Evolutionary conservation across 768 basidiomycete species (phyloP), one percentile per base, ranked within the genome.

Genomic region (Lactarius tabidus): DNA sequence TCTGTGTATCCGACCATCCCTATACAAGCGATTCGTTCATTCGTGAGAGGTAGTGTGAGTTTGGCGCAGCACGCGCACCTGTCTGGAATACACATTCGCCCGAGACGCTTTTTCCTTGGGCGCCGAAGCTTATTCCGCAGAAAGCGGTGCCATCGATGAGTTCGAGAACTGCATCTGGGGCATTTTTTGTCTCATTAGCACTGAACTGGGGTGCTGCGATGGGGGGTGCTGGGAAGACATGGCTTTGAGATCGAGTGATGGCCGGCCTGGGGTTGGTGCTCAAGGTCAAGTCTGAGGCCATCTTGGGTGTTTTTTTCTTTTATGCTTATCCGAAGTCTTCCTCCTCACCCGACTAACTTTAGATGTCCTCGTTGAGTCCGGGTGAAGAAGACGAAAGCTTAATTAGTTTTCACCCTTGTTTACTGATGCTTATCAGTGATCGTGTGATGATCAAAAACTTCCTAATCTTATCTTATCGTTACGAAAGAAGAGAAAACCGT

Each of bases 11-110:
- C 97, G 63, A 98, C 95, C 96, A 99, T 98, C 62, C 97, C 97
- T 99, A 51, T 58, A 72, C 60, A 67, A 53, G 28, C 4, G 61
- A 66, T 60, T 67, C 59, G 60, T 63, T 64, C 65, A 58, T 60
- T 31, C 26, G 23, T 59, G 65, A 43, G 64, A 63, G n/a, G 41
- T 35, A 57, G 38, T 56, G 29, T 14, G 59, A 55, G 54, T 54
- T 26, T 59, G 59, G 63, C 28, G 59, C 57, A 6, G 17, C 28
- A 45, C 28, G 70, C 89, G 75, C 73, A 95, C 97, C 97, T 45
- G 97, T 99, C 80, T 98, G 96, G 79, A 99, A 99, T 73, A 99
- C 97, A 76, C 97, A 98, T 84, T 99, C 97, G 71, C 97, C 97
- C 20, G 96, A 84, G 36, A 96, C 82, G 73, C 92, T 95, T 78